Evolutionary conservation across 345 rosid genomes (phyloP), one percentile per base, ranked within the genome.

Genomic region (Carallia brachiata): DNA sequence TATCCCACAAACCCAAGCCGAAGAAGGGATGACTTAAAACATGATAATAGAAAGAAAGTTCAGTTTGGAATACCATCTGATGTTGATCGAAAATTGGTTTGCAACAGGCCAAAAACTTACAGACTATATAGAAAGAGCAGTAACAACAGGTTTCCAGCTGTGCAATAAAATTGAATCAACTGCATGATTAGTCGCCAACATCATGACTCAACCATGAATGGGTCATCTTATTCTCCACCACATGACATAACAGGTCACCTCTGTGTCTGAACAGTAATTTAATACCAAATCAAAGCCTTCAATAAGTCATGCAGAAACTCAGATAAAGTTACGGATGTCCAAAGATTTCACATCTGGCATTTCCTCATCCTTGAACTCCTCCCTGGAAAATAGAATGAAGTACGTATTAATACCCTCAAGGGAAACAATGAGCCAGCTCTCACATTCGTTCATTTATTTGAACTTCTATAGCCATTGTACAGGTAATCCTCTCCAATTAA

Each of bases 301-400:
- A 23, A 65, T 48, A 57, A 47, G 36, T 67, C 18, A 40, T 36
- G 16, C 54, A 32, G 40, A 52, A 63, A 48, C 65, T 87, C 71
- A 93, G 40, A 95, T 79, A 81, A 92, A 92, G 88, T 92, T 90
- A 77, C 99, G 82, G 80, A 95, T 72, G 83, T 95, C 99, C 87
- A 95, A 71, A 8, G 98, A 86, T 85, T 86, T 95, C 80, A 90
- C 96, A 54, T 88, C 91, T 0, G 78, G 84, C 92, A 83, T 81
- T 39, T 56, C 75, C 85, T 92, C 99, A 19, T 88, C 87, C 87
- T 92, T 85, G 84, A 95, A 92, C 73, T 95, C 99, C 77, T 95
- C 97, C 85, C 97, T 90, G 90, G 16, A 76, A 77, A 4, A 32
- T 12, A n/a, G 62, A 36, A 10, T 5, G 31, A 36, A 34, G 17